Conservation (phyloP, 2,329 filamentous ascomycete genomes). For the Metarhizium anisopliae region DNA sequence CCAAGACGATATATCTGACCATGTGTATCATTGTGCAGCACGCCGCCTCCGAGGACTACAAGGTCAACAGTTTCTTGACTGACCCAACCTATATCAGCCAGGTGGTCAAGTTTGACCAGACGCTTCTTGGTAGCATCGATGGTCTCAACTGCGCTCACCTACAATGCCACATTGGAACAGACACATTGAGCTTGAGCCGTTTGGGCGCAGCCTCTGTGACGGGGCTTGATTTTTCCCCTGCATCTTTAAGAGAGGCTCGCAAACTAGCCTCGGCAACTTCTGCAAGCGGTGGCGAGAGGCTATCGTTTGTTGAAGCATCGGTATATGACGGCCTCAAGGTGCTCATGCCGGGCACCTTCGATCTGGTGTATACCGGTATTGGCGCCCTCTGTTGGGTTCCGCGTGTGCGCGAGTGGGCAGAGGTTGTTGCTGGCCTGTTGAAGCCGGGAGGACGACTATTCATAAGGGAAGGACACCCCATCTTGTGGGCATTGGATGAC, state of each 20-base stretch:
- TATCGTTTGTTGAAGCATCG: too few relatives aligned
- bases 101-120: constrained; percentile 7
- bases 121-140: too few relatives aligned
- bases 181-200: constrained; percentile 9
- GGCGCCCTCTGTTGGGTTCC: constrained; percentile 11
- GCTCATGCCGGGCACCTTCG: not conserved
- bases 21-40: not conserved
- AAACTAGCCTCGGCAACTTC: too few relatives aligned
- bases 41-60: constrained; percentile 7
- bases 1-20: too few relatives aligned
- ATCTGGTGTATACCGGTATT: constrained; percentile 11
- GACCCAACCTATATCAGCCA: constrained; percentile 2
- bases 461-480: constrained; percentile 9
- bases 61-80: constrained; percentile 2
- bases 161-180: constrained; percentile 12
- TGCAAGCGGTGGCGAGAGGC: too few relatives aligned
- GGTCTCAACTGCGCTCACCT: not conserved
- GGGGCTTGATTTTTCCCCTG: too few relatives aligned
- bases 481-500: constrained; percentile 3
- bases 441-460: constrained; percentile 8
- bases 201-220: constrained; percentile 2
- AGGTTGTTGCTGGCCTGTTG: constrained; percentile 7
- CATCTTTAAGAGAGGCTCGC: too few relatives aligned
- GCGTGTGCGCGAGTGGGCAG: constrained; percentile 5
- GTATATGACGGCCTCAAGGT: not conserved